These are phyloP conservation scores for Pelargonium nanum DNA, from an alignment of 345 rosid species.

Conservation along the genomic window DNA sequence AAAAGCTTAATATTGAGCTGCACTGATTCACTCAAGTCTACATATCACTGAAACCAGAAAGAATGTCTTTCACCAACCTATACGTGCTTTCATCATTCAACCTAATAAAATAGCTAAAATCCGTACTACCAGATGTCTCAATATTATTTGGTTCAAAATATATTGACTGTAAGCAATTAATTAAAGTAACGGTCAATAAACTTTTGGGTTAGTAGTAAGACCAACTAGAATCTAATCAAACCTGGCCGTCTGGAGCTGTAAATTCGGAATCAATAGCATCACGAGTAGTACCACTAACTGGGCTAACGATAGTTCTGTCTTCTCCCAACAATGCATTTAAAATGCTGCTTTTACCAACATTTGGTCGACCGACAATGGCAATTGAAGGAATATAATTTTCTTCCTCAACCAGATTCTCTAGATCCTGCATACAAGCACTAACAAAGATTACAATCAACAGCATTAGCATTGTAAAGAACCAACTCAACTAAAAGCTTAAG, in stretches of 20 bases:
- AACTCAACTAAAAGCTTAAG: no score
- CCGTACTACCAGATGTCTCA: neutral
- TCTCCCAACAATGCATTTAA: conserved; percentile 93
- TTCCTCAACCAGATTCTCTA: conserved; percentile 37
- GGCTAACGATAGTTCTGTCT: conserved; percentile 95
- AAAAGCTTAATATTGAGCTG: neutral
- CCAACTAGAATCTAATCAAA: conserved; percentile 16
- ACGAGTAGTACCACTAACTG: conserved; percentile 95
- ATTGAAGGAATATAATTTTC: conserved; percentile 73
- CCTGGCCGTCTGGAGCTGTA: conserved; percentile 83
- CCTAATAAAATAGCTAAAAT: neutral
- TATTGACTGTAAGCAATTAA: neutral
- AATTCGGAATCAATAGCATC: conserved; percentile 96
- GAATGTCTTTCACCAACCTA: neutral
- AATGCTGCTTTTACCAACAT: conserved; percentile 97
- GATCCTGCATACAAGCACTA: conserved; percentile 25
- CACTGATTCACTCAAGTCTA: no score
- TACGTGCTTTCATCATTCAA: neutral
- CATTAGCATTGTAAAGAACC: no score
- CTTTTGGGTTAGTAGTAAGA: neutral
- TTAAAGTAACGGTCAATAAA: neutral
- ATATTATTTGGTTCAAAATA: neutral
- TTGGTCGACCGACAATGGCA: conserved; percentile 91
- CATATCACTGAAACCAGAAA: neutral
- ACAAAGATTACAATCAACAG: neutral